These are phyloP conservation scores for Berkeleyomyces basicola DNA, from an alignment of 2,329 filamentous ascomycete genomes.

Conservation along the genomic window DNA sequence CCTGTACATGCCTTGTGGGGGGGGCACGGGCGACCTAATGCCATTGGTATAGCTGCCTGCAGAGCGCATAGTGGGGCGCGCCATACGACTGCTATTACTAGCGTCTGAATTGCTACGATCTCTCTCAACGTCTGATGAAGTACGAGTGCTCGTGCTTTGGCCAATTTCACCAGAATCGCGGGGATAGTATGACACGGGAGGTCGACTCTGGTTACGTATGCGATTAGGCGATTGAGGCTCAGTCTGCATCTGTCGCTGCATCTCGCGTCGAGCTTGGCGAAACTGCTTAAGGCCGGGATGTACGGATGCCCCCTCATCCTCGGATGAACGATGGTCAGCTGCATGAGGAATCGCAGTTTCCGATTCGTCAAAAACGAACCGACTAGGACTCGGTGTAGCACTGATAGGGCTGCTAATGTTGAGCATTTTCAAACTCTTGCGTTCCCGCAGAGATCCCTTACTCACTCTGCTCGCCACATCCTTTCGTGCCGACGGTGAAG, in stretches of 20 bases:
- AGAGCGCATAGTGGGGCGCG: slow-evolving; percentile 7
- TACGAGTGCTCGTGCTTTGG: slow-evolving; percentile 15
- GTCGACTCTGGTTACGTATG: slow-evolving; percentile 29
- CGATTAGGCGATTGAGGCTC: slow-evolving; percentile 33
- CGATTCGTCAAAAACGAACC: slow-evolving; percentile 18
- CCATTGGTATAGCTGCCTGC: slow-evolving; percentile 2
- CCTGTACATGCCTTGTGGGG: slow-evolving; percentile 10
- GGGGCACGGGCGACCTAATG: not conserved
- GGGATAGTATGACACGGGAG: slow-evolving; percentile 28
- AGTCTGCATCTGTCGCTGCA: slow-evolving; percentile 32
- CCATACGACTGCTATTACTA: slow-evolving; percentile 27
- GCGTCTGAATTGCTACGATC: slow-evolving; percentile 40
- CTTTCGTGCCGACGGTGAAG: slow-evolving; percentile 20
- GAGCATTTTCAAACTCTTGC: slow-evolving; percentile 45
- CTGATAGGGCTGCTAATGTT: slow-evolving; percentile 32
- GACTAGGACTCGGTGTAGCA: slow-evolving; percentile 23
- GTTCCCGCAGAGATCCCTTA: slow-evolving; percentile 43
- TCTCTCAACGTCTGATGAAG: slow-evolving; percentile 25
- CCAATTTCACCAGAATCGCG: slow-evolving; percentile 17
- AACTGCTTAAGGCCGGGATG: slow-evolving; percentile 40
- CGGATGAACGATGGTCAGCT: slow-evolving; percentile 18
- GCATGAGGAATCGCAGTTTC: slow-evolving; percentile 10
- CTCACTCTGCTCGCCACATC: slow-evolving; percentile 49
- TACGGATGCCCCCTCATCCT: slow-evolving; percentile 24
- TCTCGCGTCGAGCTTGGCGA: slow-evolving; percentile 38